These are phyloP conservation scores for Diplodia corticola DNA, from an alignment of 2,329 filamentous ascomycete genomes.

Conservation along the genomic window DNA sequence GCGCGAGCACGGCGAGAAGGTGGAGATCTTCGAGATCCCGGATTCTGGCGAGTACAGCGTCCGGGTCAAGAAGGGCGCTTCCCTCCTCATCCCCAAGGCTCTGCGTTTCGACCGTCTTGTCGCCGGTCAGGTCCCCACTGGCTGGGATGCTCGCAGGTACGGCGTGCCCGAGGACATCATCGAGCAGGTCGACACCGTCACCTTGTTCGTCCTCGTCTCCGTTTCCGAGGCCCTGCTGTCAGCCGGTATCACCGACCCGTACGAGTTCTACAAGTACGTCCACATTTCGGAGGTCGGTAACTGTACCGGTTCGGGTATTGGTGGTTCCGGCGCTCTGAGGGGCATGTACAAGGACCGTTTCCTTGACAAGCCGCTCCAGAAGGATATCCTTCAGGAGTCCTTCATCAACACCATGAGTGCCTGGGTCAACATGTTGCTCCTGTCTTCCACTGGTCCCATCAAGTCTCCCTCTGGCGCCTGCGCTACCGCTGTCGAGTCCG, in stretches of 20 bases:
- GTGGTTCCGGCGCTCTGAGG: conserved; percentile 85
- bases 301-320: conserved; percentile 97
- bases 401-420: conserved; percentile 99
- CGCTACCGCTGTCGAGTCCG: conserved; percentile 93
- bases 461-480: conserved; percentile 98
- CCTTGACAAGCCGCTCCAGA: conserved; percentile 95
- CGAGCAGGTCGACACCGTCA: conserved; percentile 94
- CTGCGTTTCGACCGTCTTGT: conserved; percentile 96
- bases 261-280: conserved; percentile 99
- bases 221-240: conserved; percentile 89
- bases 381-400: conserved; percentile 97
- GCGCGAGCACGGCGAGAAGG: conserved; percentile 95
- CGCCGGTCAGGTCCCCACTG: conserved; percentile 93
- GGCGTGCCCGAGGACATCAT: conserved; percentile 98
- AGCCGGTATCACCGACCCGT: conserved; percentile 95
- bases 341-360: conserved; percentile 99
- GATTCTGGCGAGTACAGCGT: conserved; percentile 94
- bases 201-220: conserved; percentile 90
- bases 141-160: conserved; percentile 95
- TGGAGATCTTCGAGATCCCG: conserved; percentile 92
- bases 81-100: conserved; percentile 93
- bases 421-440: conserved; percentile 98
- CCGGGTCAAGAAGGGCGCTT: conserved; percentile 91
- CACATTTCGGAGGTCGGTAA: conserved; percentile 98
- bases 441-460: conserved; percentile 96